Base-by-base conservation (phyloP, 106 monocot species). In the Acorus gramineus region DNA sequence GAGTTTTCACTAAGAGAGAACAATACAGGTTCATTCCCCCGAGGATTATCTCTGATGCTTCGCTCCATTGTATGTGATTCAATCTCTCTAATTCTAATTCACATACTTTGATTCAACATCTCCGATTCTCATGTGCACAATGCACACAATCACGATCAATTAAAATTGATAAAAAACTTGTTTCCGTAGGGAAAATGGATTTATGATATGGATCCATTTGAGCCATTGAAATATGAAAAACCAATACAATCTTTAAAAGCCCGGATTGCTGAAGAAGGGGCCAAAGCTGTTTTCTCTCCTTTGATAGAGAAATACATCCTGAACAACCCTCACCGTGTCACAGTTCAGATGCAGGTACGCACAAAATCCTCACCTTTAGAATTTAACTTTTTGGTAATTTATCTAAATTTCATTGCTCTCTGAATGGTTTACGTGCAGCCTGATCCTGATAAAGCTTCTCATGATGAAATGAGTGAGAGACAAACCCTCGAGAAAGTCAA, bases 11-110 rank as follows among this genome's bases (percentile, higher is more conserved):
- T 98, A 10, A 81, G 96, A 62, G 96, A 98, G 80, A 98, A 98
- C 80, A 98, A 98, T 65, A 98, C 96, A 8, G 96, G 96, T 45
- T 87, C 87, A 49, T 98, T 98, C 54, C 96, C 96, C 53, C 70
- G 96, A 69, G 96, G 96, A 60, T 74, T 98, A 52, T 98, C 96
- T 59, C 67, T 98, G 71, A 98, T 98, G 96, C 91, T 98, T 77
- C 84, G 91, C 9, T 91, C 96, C 4, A 79, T 98, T 61, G 96
- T 98, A 98, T 60, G 85, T 4, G 44, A 65, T 2, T 55, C 45
- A 70, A 13, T 56, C 61, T 28, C 45, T 59, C 42, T 66, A 12
- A 55, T 28, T 28, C 28, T 28, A 28, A 28, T 28, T 28, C 28
- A 28, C 28, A 28, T 28, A 28, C 28, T 28, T 28, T 28, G 28